These are phyloP conservation scores for Termitomyces sp. DNA, from an alignment of 768 basidiomycete species.

Conservation along the genomic window DNA sequence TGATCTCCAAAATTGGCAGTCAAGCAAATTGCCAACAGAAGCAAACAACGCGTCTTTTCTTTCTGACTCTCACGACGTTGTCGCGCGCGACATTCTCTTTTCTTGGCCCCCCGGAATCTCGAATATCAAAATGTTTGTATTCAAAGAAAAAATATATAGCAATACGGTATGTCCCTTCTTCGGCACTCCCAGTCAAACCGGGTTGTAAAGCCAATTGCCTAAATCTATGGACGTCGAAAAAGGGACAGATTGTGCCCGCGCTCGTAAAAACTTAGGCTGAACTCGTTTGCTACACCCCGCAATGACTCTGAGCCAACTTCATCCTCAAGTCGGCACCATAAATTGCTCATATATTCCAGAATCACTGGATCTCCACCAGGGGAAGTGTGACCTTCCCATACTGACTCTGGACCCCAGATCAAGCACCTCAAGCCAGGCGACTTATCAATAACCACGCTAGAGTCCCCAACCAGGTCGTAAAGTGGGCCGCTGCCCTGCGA, in stretches of 20 bases:
- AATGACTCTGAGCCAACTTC: neutral
- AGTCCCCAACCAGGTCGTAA: neutral
- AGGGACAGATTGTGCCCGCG: neutral
- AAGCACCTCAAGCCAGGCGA: neutral
- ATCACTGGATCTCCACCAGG: neutral
- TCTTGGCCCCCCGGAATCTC: neutral
- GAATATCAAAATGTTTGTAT: neutral
- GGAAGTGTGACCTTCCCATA: neutral
- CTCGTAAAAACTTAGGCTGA: neutral
- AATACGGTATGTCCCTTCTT: too few relatives aligned
- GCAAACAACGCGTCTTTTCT: constrained; percentile 7
- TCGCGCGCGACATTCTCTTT: neutral
- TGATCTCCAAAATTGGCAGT: neutral
- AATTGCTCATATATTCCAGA: neutral
- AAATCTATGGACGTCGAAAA: neutral
- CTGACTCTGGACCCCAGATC: neutral
- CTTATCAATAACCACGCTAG: neutral
- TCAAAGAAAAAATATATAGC: too few relatives aligned
- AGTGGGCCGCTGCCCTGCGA: neutral
- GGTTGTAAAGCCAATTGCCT: neutral
- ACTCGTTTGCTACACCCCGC: neutral
- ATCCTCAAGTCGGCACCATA: neutral
- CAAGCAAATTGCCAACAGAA: neutral
- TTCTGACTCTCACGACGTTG: neutral
- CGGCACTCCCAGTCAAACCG: too few relatives aligned